phyloP scores from a whole-genome alignment of 495 filamentous ascomycete species.

The Aspergillus leporis region DNA sequence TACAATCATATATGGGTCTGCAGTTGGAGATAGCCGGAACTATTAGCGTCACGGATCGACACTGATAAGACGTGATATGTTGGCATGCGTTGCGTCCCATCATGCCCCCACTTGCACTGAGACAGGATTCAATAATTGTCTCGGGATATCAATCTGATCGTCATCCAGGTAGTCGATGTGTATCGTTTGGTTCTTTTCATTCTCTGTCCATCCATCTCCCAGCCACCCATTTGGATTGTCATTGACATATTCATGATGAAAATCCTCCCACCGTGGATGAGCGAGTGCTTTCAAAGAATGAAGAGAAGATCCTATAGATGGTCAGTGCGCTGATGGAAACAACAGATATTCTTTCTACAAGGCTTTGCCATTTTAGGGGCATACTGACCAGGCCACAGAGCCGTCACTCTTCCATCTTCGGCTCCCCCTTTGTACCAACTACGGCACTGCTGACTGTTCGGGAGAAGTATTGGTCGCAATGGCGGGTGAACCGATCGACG shows the following conservation, averaged over 20 bases:
- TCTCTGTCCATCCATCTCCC: slow-evolving; percentile 44
- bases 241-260: slow-evolving; percentile 39
- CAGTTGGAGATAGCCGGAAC: too few species aligned
- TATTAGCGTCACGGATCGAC: background rate
- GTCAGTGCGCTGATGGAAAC: background rate
- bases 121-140: slow-evolving; percentile 4
- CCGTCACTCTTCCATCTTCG: slow-evolving; percentile 35
- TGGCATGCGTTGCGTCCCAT: background rate
- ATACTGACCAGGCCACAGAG: slow-evolving; percentile 44
- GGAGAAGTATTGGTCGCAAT: slow-evolving; percentile 50
- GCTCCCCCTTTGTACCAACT: slow-evolving; percentile 56
- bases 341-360: background rate
- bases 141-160: slow-evolving; percentile 41
- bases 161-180: slow-evolving; percentile 43
- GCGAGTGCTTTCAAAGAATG: slow-evolving; percentile 38
- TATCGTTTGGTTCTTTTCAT: slow-evolving; percentile 36
- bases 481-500: slow-evolving; percentile 43
- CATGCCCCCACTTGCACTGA: background rate
- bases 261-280: slow-evolving; percentile 45
- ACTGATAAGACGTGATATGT: background rate
- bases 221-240: slow-evolving; percentile 41
- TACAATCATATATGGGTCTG: too few species aligned
- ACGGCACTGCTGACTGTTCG: slow-evolving; percentile 45
- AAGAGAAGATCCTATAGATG: slow-evolving; percentile 36
- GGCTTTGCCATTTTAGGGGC: background rate